Conservation (phyloP, 2,329 filamentous ascomycete species). For the Alternaria sp. region DNA sequence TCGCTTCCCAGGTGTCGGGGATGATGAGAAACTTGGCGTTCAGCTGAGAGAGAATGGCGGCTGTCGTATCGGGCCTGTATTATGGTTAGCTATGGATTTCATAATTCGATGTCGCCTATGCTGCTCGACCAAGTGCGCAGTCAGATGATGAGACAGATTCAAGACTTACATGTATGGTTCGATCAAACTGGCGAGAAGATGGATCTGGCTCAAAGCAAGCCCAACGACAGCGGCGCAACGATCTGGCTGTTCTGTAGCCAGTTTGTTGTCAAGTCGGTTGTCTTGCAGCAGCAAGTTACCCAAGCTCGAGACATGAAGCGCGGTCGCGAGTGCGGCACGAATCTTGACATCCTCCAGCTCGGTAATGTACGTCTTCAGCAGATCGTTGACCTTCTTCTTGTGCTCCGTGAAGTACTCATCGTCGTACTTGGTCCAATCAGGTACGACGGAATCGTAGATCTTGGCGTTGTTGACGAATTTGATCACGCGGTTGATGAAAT, state of each 20-base stretch:
- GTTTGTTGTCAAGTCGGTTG: constrained; percentile 64
- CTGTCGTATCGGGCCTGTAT: constrained; percentile 52
- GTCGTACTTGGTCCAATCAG: constrained; percentile 66
- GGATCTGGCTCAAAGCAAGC: constrained; percentile 81
- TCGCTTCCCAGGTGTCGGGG: constrained; percentile 55
- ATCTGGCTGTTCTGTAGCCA: constrained; percentile 65
- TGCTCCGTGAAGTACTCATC: constrained; percentile 50
- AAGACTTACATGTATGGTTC: constrained; percentile 73
- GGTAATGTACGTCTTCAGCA: constrained; percentile 70
- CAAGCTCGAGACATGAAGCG: constrained; percentile 69
- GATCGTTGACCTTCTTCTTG: constrained; percentile 68
- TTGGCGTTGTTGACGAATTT: constrained; percentile 78
- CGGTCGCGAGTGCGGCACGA: constrained; percentile 67
- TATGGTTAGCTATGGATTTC: constrained; percentile 9
- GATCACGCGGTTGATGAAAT: constrained; percentile 64
- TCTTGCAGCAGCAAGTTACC: constrained; percentile 67
- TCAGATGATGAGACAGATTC: neutral
- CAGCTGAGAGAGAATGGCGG: constrained; percentile 79
- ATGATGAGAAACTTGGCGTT: constrained; percentile 64
- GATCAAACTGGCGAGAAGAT: constrained; percentile 79
- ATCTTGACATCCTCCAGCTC: constrained; percentile 76
- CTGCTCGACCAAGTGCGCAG: neutral
- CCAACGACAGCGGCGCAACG: constrained; percentile 71
- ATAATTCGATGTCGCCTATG: neutral
- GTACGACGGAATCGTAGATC: constrained; percentile 70